Conservation (phyloP, 805 yeast genomes). For the Metschnikowia orientalis region DNA sequence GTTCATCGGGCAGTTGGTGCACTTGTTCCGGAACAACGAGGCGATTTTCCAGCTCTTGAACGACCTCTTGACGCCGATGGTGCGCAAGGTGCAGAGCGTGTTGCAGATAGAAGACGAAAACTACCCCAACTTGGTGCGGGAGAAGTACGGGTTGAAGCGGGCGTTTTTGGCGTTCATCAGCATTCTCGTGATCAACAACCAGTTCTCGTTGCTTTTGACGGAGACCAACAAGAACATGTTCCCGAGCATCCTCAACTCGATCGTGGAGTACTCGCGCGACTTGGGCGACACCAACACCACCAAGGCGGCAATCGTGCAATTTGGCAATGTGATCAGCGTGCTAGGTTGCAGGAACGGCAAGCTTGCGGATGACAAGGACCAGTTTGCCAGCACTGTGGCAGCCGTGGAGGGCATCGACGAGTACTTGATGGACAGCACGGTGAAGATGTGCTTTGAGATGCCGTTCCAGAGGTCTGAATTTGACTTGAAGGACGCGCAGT, state of each 20-base stretch:
- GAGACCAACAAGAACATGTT: constrained; percentile 60
- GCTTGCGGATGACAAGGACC: constrained; percentile 59
- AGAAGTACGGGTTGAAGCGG: constrained; percentile 61
- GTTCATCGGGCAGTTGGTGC: constrained; percentile 84
- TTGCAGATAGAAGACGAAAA: constrained; percentile 37
- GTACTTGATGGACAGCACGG: constrained; percentile 61
- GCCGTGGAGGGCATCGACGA: constrained; percentile 68
- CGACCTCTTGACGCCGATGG: constrained; percentile 69
- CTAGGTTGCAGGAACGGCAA: constrained; percentile 63
- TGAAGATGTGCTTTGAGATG: constrained; percentile 68
- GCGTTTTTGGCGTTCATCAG: constrained; percentile 66
- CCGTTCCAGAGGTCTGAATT: constrained; percentile 69
- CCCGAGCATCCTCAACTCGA: constrained; percentile 55
- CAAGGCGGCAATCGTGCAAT: constrained; percentile 64
- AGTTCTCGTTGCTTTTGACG: constrained; percentile 70
- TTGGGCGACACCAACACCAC: constrained; percentile 59
- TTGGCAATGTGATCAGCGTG: constrained; percentile 56
- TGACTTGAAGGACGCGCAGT: constrained; percentile 74
- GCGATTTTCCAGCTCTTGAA: constrained; percentile 69
- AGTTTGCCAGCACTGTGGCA: constrained; percentile 42
- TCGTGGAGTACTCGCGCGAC: constrained; percentile 63
- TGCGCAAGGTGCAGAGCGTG: constrained; percentile 55
- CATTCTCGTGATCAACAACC: constrained; percentile 69
- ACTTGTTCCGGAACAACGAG: constrained; percentile 63
- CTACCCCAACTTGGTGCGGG: constrained; percentile 60